Evolutionary conservation across 345 rosid species (phyloP), one percentile per base, ranked within the genome.

Genomic region (Luvunga scandens): DNA sequence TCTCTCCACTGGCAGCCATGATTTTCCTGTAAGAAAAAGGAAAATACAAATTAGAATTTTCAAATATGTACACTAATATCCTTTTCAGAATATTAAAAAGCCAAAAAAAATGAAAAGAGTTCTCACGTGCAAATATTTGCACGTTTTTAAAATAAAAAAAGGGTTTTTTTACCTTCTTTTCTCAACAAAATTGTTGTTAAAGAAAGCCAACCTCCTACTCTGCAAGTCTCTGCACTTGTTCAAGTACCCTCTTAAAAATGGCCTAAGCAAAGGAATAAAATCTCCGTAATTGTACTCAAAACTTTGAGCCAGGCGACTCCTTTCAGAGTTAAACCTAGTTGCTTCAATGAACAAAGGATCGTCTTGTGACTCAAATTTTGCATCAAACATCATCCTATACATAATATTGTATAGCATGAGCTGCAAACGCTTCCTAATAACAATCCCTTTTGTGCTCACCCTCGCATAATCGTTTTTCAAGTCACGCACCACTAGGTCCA

Each of bases 331-430:
- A 56, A 90, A 88, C 69, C 45, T 79, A 6, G 90, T 90, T 61
- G 91, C 90, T 66, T 87, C 83, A 66, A 84, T 45, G 79, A 90
- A 90, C 69, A 88, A 21, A 4, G 91, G 93, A 48, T 88, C 91
- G 57, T 87, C 85, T 21, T 27, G 21, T 1, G 89, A 84, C 77
- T 82, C 79, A n/a, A 90, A 90, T 69, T 75, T 81, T 31, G 83
- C 80, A 73, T 88, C 90, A 59, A 90, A 90, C 93, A 90, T 90
- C 90, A 88, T 90, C 60, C 93, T 81, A 36, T 84, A 90, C 91
- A 90, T 87, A 64, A 87, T 90, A 62, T 90, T 88, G 71, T 90
- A 90, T 9, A 90, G 83, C 93, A 90, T 90, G 55, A 90, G 62
- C 66, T 90, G 90, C 85, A 90, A 42, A 19, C 93, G 82, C 59